Evolutionary conservation across 306 rosid species (phyloP).

Genomic region (Vigna nakashimae): DNA sequence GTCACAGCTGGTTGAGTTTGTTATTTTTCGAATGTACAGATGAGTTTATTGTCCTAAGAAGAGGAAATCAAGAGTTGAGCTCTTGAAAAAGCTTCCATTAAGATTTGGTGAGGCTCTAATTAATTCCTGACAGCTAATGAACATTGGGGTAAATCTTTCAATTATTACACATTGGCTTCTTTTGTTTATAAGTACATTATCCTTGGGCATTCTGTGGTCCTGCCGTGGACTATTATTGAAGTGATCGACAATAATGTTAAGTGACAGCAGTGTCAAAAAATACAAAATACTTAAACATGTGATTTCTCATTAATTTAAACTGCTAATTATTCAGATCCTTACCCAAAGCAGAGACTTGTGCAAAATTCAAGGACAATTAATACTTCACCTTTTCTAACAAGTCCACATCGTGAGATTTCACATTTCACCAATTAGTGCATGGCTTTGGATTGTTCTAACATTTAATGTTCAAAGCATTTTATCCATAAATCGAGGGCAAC

Average conservation of each 20-base stretch:
- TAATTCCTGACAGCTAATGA: slow-evolving; percentile 84
- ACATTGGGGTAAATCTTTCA: slow-evolving; percentile 69
- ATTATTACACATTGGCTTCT: slow-evolving; percentile 61
- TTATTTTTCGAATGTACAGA: slow-evolving; percentile 41
- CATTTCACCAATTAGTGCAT: slow-evolving; percentile 3
- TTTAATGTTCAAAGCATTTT: slow-evolving; percentile 9
- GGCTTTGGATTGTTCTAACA: slow-evolving; percentile 31
- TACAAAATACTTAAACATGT: slow-evolving; percentile 54
- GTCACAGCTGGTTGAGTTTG: slow-evolving; percentile 45
- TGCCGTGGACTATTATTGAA: slow-evolving; percentile 59
- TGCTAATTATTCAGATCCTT: slow-evolving; percentile 40
- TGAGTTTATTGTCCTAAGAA: slow-evolving; percentile 56
- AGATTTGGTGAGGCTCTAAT: slow-evolving; percentile 77
- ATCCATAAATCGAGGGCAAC: slow-evolving; percentile 23
- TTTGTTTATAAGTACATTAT: slow-evolving; percentile 57
- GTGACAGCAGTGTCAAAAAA: slow-evolving; percentile 54
- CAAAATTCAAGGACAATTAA: slow-evolving; percentile 21
- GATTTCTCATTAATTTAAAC: slow-evolving; percentile 48
- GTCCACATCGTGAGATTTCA: slow-evolving; percentile 23
- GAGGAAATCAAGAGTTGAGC: slow-evolving; percentile 46
- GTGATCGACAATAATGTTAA: slow-evolving; percentile 68
- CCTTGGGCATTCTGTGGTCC: slow-evolving; percentile 62
- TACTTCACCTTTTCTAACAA: slow-evolving; percentile 14
- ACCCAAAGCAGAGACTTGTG: slow-evolving; percentile 26
- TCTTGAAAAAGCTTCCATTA: slow-evolving; percentile 67